These are phyloP conservation scores for Herpetospermum pedunculosum DNA, from an alignment of 306 rosid genomes.

Conservation along the genomic window DNA sequence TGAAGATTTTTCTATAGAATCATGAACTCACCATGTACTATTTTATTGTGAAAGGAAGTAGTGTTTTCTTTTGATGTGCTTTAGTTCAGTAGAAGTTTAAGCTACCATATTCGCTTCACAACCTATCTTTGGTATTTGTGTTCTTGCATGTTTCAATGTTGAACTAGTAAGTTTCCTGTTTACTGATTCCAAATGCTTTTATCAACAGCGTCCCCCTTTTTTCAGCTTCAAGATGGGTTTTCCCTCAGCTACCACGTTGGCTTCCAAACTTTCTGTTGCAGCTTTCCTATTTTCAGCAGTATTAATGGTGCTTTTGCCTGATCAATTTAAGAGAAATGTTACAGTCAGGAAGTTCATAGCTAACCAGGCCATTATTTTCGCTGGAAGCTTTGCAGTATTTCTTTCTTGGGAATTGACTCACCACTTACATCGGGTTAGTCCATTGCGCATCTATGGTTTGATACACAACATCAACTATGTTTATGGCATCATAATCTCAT, in stretches of 20 bases:
- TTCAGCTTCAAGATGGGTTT: conserved; percentile 94
- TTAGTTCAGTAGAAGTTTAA: neutral
- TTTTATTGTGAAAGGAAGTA: neutral
- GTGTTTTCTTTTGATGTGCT: neutral
- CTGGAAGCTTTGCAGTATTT: conserved; percentile 53
- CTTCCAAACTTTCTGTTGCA: conserved; percentile 53
- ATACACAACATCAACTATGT: neutral
- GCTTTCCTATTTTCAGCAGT: conserved; percentile 42
- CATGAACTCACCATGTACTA: neutral
- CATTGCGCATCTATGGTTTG: conserved; percentile 1
- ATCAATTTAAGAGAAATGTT: conserved; percentile 20
- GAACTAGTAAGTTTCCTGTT: neutral
- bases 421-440: conserved; percentile 68
- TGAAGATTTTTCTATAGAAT: neutral
- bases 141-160: conserved; percentile 1
- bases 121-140: neutral
- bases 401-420: conserved; percentile 85
- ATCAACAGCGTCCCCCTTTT: conserved; percentile 73
- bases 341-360: conserved; percentile 24
- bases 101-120: neutral
- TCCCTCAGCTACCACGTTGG: conserved; percentile 45
- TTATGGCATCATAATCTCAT: neutral
- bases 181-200: conserved; percentile 20
- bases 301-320: conserved; percentile 39
- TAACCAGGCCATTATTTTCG: conserved; percentile 34